phyloP scores from a whole-genome alignment of 202 grass and related monocot genomes.

The Schoenoplectus triqueter region DNA sequence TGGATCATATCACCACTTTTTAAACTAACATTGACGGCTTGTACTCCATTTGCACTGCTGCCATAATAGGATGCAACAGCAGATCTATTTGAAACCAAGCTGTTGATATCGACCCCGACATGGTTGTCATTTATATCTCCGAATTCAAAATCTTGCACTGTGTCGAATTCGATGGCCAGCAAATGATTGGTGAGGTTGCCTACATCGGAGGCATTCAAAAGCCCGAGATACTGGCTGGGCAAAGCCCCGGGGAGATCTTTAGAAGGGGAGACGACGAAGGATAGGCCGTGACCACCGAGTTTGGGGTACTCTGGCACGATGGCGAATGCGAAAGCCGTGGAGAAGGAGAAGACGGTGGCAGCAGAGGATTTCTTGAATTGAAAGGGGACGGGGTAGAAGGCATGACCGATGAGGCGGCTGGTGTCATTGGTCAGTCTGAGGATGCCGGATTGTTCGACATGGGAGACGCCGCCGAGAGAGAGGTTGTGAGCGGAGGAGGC shows the following conservation, averaged over 20 bases:
- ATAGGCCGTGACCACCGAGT: slow-evolving; percentile 65
- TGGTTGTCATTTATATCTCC: slow-evolving; percentile 78
- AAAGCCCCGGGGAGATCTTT: slow-evolving; percentile 58
- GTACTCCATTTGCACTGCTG: not conserved
- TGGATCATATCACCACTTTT: slow-evolving; percentile 55
- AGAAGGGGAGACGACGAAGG: slow-evolving; percentile 54
- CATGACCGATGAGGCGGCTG: slow-evolving; percentile 51
- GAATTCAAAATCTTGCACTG: slow-evolving; percentile 82
- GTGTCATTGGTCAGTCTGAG: slow-evolving; percentile 68
- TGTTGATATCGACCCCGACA: slow-evolving; percentile 77
- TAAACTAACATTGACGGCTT: slow-evolving; percentile 46
- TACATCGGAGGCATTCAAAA: slow-evolving; percentile 48
- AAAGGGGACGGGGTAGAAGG: slow-evolving; percentile 34
- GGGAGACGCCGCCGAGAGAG: slow-evolving; percentile 48
- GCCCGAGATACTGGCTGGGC: slow-evolving; percentile 70
- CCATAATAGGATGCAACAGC: slow-evolving; percentile 43
- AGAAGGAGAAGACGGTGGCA: slow-evolving; percentile 62
- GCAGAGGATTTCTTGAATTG: slow-evolving; percentile 31
- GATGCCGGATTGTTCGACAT: slow-evolving; percentile 47
- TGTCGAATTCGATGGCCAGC: slow-evolving; percentile 83
- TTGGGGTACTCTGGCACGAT: slow-evolving; percentile 60
- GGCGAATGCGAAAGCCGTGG: slow-evolving; percentile 63
- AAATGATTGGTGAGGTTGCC: slow-evolving; percentile 70
- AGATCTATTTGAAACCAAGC: slow-evolving; percentile 53
- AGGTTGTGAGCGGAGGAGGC: slow-evolving; percentile 28